Base-by-base conservation (phyloP, 78 protist species). In the Acrasis kona region DNA sequence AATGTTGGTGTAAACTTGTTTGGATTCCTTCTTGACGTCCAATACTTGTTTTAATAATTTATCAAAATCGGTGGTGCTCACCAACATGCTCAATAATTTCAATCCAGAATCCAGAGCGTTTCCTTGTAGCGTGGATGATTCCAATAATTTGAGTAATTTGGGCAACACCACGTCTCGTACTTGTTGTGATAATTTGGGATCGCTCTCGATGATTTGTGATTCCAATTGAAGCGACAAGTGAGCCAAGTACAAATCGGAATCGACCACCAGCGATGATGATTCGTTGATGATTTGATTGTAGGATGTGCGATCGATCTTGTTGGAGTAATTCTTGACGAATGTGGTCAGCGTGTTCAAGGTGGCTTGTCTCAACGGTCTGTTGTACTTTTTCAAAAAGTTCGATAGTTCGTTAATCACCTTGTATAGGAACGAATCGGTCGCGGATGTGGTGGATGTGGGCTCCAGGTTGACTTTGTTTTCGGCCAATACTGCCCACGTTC, bases 61-160 rank as follows among this genome's bases (percentile, higher is more conserved):
- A n/a, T n/a, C 19, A 50, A 50, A 50, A 50, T 30, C 74, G 3
- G 5, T 5, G 39, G 19, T 10, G 5, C 58, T 66, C 28, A 70
- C 3, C 7, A 76, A 5, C n/a, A 37, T 36, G 2, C 19, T 32
- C 38, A 38, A 50, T 29, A 41, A 7, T 61, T 31, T 34, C n/a
- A 8, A 2, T 10, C 34, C 6, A 28, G 27, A 71, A 30, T 71
- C 41, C 61, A 93, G 77, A 0, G 97, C 90, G 1, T 41, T 70
- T 31, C 97, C 96, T 70, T 93, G 95, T 32, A 92, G 85, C 7
- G 92, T 38, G 3, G 95, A 74, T 5, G 82, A 50, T 39, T 31
- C 29, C 3, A 89, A n/a, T 40, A 93, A 65, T 0, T n/a, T 30
- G 1, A 89, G 68, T 28, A 74, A 69, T 35, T 42, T 31, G 34